Evolutionary conservation across 768 basidiomycete species (phyloP).

Genomic region (Phylloporus arenicola): DNA sequence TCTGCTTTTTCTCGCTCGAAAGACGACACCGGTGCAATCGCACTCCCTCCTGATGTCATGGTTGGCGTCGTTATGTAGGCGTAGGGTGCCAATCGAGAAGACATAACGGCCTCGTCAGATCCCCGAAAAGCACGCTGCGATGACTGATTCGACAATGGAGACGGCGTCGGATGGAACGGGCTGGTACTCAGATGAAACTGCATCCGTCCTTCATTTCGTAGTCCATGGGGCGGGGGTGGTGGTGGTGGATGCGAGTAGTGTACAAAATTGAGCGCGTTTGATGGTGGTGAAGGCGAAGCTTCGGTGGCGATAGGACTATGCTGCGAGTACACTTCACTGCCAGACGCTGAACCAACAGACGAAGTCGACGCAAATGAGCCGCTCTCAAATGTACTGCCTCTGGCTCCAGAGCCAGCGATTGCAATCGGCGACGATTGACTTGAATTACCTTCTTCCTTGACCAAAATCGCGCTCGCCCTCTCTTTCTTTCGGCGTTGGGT

Average conservation of each 20-base stretch:
- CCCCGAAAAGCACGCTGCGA: conserved; percentile 34
- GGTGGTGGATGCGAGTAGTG: conserved; percentile 45
- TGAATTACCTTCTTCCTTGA: conserved; percentile 24
- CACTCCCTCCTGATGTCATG: conserved; percentile 28
- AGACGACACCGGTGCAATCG: conserved; percentile 32
- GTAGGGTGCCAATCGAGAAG: conserved; percentile 33
- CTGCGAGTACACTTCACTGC: conserved; percentile 51
- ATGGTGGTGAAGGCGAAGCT: conserved; percentile 67
- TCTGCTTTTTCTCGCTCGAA: conserved; percentile 56
- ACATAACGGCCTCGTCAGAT: conserved; percentile 33
- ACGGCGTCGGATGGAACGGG: conserved; percentile 40
- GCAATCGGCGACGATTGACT: conserved; percentile 33
- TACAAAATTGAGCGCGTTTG: conserved; percentile 48
- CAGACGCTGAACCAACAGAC: conserved; percentile 51
- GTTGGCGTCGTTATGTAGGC: conserved; percentile 37
- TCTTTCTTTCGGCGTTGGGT: conserved; percentile 59
- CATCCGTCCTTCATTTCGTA: conserved; percentile 29
- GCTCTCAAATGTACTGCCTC: conserved; percentile 44
- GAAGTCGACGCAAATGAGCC: conserved; percentile 44
- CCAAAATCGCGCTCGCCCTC: conserved; percentile 33
- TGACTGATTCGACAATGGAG: conserved; percentile 30
- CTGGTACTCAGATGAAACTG: conserved; percentile 18
- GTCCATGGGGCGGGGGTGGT: conserved; percentile 30
- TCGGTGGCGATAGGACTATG: conserved; percentile 37
- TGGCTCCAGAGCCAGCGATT: conserved; percentile 43